A percentile compares a stretch with the other conserved stretches of the same genome.
These are phyloP conservation scores for Candida pini DNA, from an alignment of 805 yeast species.

Conservation along the genomic window DNA sequence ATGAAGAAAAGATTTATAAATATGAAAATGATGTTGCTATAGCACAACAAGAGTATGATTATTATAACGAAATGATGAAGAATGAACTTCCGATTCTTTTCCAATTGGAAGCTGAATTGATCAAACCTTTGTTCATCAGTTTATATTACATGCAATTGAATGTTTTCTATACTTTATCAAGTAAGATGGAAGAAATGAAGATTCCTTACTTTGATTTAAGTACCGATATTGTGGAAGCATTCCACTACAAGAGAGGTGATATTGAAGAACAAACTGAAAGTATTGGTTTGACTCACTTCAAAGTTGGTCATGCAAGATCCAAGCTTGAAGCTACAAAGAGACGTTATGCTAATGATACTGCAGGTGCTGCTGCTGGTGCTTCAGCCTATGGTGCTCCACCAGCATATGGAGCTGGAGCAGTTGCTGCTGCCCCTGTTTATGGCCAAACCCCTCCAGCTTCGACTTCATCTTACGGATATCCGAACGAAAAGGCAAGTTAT, in stretches of 20 bases:
- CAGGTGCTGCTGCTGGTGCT: constrained; percentile 29
- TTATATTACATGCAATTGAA: constrained; percentile 97
- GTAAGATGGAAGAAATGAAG: constrained; percentile 90
- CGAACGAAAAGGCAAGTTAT: constrained; percentile 22
- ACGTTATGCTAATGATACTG: constrained; percentile 51
- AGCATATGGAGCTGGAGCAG: constrained; percentile 24
- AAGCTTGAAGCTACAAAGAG: constrained; percentile 80
- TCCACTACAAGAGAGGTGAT: constrained; percentile 76
- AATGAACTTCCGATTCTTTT: constrained; percentile 84
- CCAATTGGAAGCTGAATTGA: constrained; percentile 84
- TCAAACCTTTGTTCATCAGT: constrained; percentile 88
- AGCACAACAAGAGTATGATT: constrained; percentile 94
- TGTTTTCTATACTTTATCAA: constrained; percentile 88
- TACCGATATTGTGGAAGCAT: constrained; percentile 79
- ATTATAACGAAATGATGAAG: constrained; percentile 92
- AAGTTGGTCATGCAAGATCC: constrained; percentile 78
- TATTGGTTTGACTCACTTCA: constrained; percentile 86
- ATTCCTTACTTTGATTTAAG: constrained; percentile 91
- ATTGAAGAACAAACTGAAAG: constrained; percentile 87
- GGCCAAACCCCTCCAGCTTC: constrained; percentile 27
- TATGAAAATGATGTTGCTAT: constrained; percentile 85
- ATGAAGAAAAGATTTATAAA: constrained; percentile 83
- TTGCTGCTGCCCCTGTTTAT: constrained; percentile 31
- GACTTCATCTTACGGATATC: constrained; percentile 19
- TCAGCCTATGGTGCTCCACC: constrained; percentile 25